phyloP scores from a whole-genome alignment of 768 basidiomycete species.

The Artomyces pyxidatus region DNA sequence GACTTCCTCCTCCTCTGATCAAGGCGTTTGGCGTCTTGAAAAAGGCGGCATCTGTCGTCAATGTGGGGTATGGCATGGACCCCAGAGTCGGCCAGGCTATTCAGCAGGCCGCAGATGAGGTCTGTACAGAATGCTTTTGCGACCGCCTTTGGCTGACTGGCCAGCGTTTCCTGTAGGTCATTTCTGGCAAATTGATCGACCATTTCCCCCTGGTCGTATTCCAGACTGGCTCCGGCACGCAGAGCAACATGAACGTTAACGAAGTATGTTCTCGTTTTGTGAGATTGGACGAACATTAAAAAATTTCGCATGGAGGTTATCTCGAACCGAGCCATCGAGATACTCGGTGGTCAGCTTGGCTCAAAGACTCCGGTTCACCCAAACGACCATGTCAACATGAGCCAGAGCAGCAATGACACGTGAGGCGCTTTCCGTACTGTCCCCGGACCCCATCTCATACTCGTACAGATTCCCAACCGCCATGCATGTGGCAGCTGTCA shows the following conservation, averaged over 20 bases:
- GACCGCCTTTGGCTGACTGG: not conserved
- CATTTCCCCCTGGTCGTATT: slow-evolving; percentile 99
- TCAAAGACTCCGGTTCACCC: slow-evolving; percentile 97
- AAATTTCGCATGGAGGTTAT: slow-evolving; percentile 77
- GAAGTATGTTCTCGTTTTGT: slow-evolving; percentile 61
- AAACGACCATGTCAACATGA: slow-evolving; percentile 99
- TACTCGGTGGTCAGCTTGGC: slow-evolving; percentile 91
- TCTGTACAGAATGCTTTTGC: slow-evolving; percentile 25
- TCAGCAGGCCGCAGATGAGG: slow-evolving; percentile 90
- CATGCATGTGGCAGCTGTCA: slow-evolving; percentile 96
- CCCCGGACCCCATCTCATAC: not conserved
- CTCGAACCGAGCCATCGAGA: slow-evolving; percentile 95
- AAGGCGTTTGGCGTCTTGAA: slow-evolving; percentile 97
- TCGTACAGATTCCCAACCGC: slow-evolving; percentile 88
- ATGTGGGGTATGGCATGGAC: slow-evolving; percentile 85
- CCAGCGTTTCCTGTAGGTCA: slow-evolving; percentile 54
- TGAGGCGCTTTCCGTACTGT: slow-evolving; percentile 33
- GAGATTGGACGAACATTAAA: no score
- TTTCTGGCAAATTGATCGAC: slow-evolving; percentile 87
- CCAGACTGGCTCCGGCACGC: slow-evolving; percentile 98
- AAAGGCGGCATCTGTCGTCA: slow-evolving; percentile 91
- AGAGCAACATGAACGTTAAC: slow-evolving; percentile 98
- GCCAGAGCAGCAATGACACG: slow-evolving; percentile 98
- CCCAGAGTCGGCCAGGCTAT: slow-evolving; percentile 83
- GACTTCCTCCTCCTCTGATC: slow-evolving; percentile 91